Conservation (phyloP, 2,329 filamentous ascomycete genomes). For the Helotiales sp. region DNA sequence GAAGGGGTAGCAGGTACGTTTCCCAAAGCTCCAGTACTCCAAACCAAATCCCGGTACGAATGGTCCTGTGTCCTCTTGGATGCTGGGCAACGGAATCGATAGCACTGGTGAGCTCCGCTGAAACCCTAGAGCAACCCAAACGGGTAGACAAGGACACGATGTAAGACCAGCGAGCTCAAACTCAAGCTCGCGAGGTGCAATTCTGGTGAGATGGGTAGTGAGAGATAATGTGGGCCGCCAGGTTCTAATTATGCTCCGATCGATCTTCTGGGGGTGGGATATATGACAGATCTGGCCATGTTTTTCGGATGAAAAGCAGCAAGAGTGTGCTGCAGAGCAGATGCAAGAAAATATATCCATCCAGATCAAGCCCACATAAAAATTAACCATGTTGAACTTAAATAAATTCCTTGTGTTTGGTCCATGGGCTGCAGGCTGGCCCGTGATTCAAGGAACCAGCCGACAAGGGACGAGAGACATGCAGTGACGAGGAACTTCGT, state of each 20-base stretch:
- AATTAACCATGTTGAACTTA: conserved; percentile 26
- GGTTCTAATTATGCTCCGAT: conserved; percentile 17
- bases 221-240: conserved; percentile 7
- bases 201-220: neutral
- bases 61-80: neutral
- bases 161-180: neutral
- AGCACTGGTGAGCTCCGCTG: neutral
- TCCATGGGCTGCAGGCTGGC: conserved; percentile 18
- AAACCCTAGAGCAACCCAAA: neutral
- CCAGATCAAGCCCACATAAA: conserved; percentile 17
- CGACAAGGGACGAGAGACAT: conserved; percentile 26
- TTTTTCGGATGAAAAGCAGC: conserved; percentile 23
- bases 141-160: neutral
- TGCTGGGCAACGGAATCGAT: neutral
- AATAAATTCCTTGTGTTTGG: conserved; percentile 25
- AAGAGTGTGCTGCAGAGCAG: conserved; percentile 9
- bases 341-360: conserved; percentile 31
- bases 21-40: neutral
- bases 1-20: conserved; percentile 3
- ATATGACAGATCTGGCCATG: conserved; percentile 29
- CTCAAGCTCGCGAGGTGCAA: neutral
- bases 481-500: conserved; percentile 12
- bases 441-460: conserved; percentile 1
- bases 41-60: neutral
- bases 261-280: conserved; percentile 15